These are phyloP conservation scores for Parietaria judaica DNA, from an alignment of 306 rosid genomes.

Conservation along the genomic window DNA sequence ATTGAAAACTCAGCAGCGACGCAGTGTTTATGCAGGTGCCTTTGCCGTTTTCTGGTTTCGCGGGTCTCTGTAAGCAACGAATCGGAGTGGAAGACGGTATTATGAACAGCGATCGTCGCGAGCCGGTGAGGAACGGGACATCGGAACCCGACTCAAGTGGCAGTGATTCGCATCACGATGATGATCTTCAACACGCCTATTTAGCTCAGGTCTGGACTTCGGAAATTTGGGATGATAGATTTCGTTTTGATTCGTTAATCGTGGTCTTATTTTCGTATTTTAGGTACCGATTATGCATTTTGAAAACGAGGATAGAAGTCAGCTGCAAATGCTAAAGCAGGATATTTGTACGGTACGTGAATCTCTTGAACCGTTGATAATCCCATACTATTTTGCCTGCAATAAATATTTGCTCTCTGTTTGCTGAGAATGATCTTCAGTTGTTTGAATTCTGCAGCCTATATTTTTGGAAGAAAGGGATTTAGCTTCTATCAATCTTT, in stretches of 20 bases:
- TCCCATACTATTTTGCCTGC: constrained; percentile 5
- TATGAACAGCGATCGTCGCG: constrained; percentile 18
- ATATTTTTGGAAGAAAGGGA: constrained; percentile 47
- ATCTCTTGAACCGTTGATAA: constrained; percentile 21
- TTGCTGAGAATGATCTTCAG: constrained; percentile 11
- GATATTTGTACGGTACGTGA: constrained; percentile 54
- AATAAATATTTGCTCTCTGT: constrained; percentile 7
- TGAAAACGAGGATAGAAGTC: constrained; percentile 55
- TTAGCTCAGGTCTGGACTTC: constrained; percentile 76
- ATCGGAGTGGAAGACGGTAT: constrained; percentile 26
- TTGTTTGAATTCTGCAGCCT: constrained; percentile 48
- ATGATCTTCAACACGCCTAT: constrained; percentile 56
- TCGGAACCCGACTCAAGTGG: constrained; percentile 15
- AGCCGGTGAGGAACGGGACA: constrained; percentile 18
- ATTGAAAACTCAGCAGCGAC: not conserved
- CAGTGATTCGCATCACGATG: constrained; percentile 37
- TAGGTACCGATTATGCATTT: constrained; percentile 69
- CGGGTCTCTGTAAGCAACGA: constrained; percentile 53
- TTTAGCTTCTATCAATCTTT: constrained; percentile 66
- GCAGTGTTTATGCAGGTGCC: constrained; percentile 48
- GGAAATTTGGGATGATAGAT: constrained; percentile 11
- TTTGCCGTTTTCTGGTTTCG: constrained; percentile 63
- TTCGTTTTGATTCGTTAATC: not conserved
- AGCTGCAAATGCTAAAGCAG: constrained; percentile 50
- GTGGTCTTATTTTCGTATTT: not conserved